Evolutionary conservation across 2,329 filamentous ascomycete species (phyloP).

Genomic region (Xylariaceae sp.): DNA sequence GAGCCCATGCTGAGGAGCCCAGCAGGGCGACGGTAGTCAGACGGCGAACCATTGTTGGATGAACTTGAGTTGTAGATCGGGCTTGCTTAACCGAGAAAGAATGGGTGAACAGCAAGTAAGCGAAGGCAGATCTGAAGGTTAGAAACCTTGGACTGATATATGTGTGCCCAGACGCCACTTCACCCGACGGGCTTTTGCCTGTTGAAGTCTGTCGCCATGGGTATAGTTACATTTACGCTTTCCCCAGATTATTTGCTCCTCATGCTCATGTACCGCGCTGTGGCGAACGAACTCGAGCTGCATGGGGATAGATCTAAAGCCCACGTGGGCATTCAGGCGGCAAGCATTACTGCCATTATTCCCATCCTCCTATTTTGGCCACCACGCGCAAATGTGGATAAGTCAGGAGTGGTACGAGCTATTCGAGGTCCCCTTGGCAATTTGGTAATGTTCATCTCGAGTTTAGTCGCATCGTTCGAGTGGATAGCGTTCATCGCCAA

Average conservation of each 20-base stretch:
- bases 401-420: constrained; percentile 6
- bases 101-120: constrained; percentile 2
- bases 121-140: constrained; percentile 11
- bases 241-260: constrained; percentile 12
- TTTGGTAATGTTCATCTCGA: constrained; percentile 5
- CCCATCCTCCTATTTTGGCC: constrained; percentile 7
- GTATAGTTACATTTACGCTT: background rate
- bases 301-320: constrained; percentile 6
- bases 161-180: constrained; percentile 13
- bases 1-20: constrained; percentile 44
- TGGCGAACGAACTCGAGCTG: constrained; percentile 4
- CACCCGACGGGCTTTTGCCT: constrained; percentile 25
- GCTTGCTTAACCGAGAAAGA: constrained; percentile 4
- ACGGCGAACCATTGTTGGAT: constrained; percentile 38
- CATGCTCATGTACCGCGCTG: too few relatives aligned
- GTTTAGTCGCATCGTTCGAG: constrained; percentile 1
- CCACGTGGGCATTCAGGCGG: constrained; percentile 25
- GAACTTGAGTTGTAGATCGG: constrained; percentile 1
- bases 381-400: constrained; percentile 5
- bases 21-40: constrained; percentile 39
- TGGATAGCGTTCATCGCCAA: background rate
- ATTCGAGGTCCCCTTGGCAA: constrained; percentile 22
- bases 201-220: constrained; percentile 3
- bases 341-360: constrained; percentile 18
- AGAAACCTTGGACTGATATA: constrained; percentile 17